Evolutionary conservation across 495 filamentous ascomycete genomes (phyloP).

Genomic region (Hypoxylon cercidicola): DNA sequence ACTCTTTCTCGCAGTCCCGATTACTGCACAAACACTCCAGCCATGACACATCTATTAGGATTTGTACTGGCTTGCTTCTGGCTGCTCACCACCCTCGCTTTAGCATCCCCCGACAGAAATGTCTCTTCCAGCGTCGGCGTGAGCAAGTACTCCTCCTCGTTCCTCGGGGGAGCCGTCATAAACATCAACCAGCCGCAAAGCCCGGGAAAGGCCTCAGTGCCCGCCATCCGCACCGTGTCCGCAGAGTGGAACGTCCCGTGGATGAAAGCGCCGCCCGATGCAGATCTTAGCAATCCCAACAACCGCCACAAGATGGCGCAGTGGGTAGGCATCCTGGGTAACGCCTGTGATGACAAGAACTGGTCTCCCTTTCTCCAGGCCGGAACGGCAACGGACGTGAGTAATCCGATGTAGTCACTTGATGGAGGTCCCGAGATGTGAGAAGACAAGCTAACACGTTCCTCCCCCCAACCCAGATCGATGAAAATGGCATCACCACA

Average conservation of each 20-base stretch:
- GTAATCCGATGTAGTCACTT: neutral
- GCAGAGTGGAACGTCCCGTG: conserved; percentile 25
- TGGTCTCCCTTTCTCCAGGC: conserved; percentile 6
- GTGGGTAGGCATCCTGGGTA: conserved; percentile 13
- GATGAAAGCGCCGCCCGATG: neutral
- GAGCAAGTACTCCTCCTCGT: conserved; percentile 3
- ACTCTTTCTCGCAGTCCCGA: too few species aligned
- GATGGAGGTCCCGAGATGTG: too few species aligned
- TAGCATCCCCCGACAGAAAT: neutral
- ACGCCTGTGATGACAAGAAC: neutral
- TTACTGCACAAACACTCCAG: neutral
- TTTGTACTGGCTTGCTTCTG: neutral
- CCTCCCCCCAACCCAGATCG: neutral
- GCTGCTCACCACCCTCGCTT: neutral
- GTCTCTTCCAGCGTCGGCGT: neutral
- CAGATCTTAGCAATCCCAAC: neutral
- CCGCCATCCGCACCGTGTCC: conserved; percentile 15
- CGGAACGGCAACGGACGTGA: conserved; percentile 7
- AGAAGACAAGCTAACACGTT: neutral
- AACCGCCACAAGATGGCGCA: conserved; percentile 10
- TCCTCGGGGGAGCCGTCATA: conserved; percentile 9
- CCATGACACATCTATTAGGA: neutral
- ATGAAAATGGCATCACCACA: conserved; percentile 1
- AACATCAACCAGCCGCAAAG: neutral
- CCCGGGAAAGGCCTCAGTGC: neutral